phyloP scores from a whole-genome alignment of 2,329 filamentous ascomycete genomes.

The Colletotrichum nymphaeae region DNA sequence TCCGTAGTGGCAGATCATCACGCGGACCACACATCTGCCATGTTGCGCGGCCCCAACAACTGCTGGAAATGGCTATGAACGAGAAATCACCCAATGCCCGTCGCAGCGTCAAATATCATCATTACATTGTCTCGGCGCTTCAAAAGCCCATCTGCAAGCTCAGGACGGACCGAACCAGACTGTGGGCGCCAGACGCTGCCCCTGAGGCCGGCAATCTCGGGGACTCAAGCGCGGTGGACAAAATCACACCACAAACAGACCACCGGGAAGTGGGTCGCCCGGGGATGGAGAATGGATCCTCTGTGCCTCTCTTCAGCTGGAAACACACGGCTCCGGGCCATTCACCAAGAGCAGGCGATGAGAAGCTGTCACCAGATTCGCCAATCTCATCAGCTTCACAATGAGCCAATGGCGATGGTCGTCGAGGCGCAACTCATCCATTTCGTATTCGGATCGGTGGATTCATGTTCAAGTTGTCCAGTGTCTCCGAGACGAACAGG shows the following conservation, averaged over 20 bases:
- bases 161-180: too few species aligned
- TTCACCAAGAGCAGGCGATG: constrained; percentile 1
- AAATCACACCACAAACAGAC: constrained; percentile 34
- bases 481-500: background rate
- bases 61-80: rapidly evolving
- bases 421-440: background rate
- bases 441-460: constrained; percentile 27
- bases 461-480: background rate
- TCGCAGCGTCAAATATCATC: background rate
- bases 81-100: background rate
- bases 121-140: background rate
- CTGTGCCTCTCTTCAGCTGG: constrained; percentile 11
- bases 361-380: constrained; percentile 19
- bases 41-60: background rate
- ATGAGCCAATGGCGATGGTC: background rate
- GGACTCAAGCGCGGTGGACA: constrained; percentile 1
- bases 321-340: background rate
- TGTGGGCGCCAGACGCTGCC: background rate
- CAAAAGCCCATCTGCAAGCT: background rate
- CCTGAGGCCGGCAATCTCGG: constrained; percentile 29
- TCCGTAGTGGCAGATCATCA: too few species aligned
- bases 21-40: background rate
- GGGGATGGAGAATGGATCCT: constrained; percentile 20
- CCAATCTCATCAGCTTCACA: background rate
- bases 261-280: constrained; percentile 34